Percentiles rank a stretch among this genome's conserved stretches.
Evolutionary conservation across 2,329 filamentous ascomycete species (phyloP).

Genomic region (Raffaelea arxii): DNA sequence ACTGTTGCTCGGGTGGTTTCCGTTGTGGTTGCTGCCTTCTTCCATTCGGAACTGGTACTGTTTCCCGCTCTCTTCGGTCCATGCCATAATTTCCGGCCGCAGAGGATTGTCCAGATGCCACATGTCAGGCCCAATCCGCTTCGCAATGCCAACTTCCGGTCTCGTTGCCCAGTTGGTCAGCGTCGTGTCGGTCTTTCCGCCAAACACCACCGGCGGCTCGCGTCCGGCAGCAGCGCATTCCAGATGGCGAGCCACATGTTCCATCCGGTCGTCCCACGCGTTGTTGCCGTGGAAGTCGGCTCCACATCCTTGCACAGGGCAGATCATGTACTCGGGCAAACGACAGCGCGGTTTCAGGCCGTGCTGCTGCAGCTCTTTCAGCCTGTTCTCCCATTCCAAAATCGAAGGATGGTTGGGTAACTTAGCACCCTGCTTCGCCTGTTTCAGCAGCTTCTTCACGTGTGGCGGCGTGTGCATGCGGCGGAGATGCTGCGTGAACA

Average conservation of each 20-base stretch:
- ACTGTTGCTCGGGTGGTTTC: neutral
- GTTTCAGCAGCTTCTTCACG: constrained; percentile 22
- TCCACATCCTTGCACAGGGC: constrained; percentile 53
- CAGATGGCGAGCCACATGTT: constrained; percentile 76
- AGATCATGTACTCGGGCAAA: constrained; percentile 50
- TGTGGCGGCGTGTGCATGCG: constrained; percentile 65
- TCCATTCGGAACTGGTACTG: neutral
- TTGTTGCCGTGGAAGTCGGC: constrained; percentile 48
- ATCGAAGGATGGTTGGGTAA: constrained; percentile 16
- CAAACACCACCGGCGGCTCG: constrained; percentile 26
- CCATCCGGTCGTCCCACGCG: constrained; percentile 76
- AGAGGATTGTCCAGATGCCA: constrained; percentile 16
- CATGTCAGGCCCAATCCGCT: constrained; percentile 8
- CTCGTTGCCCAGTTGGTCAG: constrained; percentile 31
- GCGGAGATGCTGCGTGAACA: constrained; percentile 79
- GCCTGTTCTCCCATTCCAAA: constrained; percentile 37
- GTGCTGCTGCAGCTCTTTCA: constrained; percentile 45
- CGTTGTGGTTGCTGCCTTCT: neutral
- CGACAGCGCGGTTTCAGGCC: constrained; percentile 53
- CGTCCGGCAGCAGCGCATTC: constrained; percentile 39
- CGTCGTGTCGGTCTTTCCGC: constrained; percentile 25
- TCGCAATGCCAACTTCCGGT: constrained; percentile 27
- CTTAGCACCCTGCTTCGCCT: constrained; percentile 25
- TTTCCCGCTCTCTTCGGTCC: constrained; percentile 5
- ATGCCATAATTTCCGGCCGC: constrained; percentile 12